Percentiles rank a stretch among this genome's conserved stretches.
Evolutionary conservation across 306 rosid genomes (phyloP).

Genomic region (Prunus padus): DNA sequence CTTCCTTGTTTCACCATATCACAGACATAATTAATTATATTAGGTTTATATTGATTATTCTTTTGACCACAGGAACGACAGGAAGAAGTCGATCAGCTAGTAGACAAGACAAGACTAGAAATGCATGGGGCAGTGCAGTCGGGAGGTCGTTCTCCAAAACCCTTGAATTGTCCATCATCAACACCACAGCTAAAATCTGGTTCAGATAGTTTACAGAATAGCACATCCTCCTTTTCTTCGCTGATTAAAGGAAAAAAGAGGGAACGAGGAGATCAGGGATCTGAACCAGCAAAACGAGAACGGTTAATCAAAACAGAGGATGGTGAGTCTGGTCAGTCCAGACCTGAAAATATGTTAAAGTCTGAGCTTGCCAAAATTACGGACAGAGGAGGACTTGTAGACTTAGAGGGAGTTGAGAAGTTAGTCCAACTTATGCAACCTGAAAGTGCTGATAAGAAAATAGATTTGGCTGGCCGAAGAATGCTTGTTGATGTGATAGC

Average conservation of each 20-base stretch:
- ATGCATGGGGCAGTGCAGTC: constrained; percentile 77
- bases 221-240: constrained; percentile 57
- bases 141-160: constrained; percentile 87
- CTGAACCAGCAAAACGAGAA: constrained; percentile 61
- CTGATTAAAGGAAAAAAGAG: constrained; percentile 73
- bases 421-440: constrained; percentile 76
- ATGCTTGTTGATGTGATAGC: constrained; percentile 78
- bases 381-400: constrained; percentile 73
- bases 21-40: background rate
- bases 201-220: constrained; percentile 69
- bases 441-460: constrained; percentile 58
- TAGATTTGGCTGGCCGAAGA: constrained; percentile 69
- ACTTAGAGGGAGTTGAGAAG: constrained; percentile 69
- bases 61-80: constrained; percentile 58
- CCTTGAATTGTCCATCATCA: constrained; percentile 72
- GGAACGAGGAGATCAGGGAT: constrained; percentile 70
- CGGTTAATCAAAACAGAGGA: constrained; percentile 56
- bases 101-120: constrained; percentile 59
- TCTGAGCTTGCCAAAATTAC: constrained; percentile 67
- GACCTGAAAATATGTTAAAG: constrained; percentile 60
- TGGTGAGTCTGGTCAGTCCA: constrained; percentile 55
- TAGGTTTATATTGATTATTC: constrained; percentile 2
- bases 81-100: constrained; percentile 76
- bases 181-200: constrained; percentile 67
- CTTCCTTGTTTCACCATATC: background rate